These are phyloP conservation scores for Solanum clarkiae DNA, from an alignment of 257 asterid species.

Conservation along the genomic window DNA sequence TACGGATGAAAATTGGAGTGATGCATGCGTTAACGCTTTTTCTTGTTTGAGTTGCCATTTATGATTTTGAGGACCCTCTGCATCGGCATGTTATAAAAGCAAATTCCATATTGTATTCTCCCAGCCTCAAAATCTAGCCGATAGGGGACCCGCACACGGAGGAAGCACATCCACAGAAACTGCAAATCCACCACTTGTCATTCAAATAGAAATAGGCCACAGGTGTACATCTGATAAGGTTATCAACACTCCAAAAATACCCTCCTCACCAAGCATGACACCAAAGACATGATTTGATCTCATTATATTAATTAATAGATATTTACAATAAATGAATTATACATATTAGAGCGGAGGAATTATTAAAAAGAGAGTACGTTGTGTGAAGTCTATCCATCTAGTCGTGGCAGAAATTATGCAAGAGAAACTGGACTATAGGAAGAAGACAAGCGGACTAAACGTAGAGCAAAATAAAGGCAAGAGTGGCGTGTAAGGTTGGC, in stretches of 20 bases:
- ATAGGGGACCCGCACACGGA: neutral
- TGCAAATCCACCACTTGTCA: neutral
- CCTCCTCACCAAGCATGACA: neutral
- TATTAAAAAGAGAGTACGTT: too few species aligned
- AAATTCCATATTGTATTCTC: too few species aligned
- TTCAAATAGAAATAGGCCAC: neutral
- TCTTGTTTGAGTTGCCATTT: too few species aligned
- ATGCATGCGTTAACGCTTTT: too few species aligned
- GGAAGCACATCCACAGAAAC: neutral
- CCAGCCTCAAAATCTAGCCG: neutral
- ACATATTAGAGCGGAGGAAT: too few species aligned
- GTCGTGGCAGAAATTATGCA: neutral
- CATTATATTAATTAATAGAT: too few species aligned
- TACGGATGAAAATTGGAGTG: too few species aligned
- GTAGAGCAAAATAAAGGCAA: neutral
- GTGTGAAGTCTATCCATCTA: neutral
- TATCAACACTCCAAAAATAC: too few species aligned
- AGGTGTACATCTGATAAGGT: neutral
- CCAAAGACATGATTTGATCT: too few species aligned
- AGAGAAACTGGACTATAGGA: neutral
- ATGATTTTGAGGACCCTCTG: too few species aligned
- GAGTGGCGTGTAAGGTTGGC: neutral
- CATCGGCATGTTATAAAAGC: too few species aligned
- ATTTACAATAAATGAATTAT: too few species aligned
- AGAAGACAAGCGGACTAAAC: neutral